Conservation (phyloP, 352 stramenopile genomes). For the Phytophthora quininea region DNA sequence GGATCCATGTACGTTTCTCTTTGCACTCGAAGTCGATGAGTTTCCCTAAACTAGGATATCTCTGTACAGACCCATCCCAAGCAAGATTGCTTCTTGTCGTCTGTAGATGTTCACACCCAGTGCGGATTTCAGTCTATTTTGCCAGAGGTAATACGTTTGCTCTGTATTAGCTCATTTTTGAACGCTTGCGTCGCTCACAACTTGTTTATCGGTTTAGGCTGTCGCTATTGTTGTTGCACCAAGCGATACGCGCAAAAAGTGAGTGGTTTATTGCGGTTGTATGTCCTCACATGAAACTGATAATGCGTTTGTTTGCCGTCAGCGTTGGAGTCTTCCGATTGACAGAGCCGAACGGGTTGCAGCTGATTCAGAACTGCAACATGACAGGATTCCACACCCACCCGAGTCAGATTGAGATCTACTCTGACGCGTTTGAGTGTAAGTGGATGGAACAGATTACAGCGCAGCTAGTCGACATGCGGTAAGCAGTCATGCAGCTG, state of each 20-base stretch:
- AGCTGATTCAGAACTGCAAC: constrained; percentile 90
- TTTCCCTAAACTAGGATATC: not conserved
- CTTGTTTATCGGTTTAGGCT: constrained; percentile 39
- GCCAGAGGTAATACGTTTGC: constrained; percentile 56
- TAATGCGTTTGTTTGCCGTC: constrained; percentile 4
- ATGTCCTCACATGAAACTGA: not conserved
- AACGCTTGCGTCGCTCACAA: constrained; percentile 5
- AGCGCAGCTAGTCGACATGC: constrained; percentile 74
- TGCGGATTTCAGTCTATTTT: constrained; percentile 91
- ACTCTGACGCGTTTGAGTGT: constrained; percentile 79
- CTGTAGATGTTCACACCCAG: constrained; percentile 91
- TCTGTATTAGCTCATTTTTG: not conserved
- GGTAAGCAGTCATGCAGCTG: constrained; percentile 28
- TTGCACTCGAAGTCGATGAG: too few relatives aligned
- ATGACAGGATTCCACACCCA: constrained; percentile 89
- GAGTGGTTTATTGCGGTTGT: not conserved
- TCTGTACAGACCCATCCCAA: constrained; percentile 78
- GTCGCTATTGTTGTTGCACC: constrained; percentile 90
- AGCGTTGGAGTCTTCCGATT: constrained; percentile 89
- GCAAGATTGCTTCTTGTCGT: constrained; percentile 90
- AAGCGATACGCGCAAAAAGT: constrained; percentile 73
- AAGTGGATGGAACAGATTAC: constrained; percentile 55
- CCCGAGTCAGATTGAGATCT: constrained; percentile 75
- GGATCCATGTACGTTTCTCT: constrained; percentile 82
- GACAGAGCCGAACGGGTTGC: constrained; percentile 74